Conservation (phyloP, 306 rosid species). For the Aeschynomene evenia region DNA sequence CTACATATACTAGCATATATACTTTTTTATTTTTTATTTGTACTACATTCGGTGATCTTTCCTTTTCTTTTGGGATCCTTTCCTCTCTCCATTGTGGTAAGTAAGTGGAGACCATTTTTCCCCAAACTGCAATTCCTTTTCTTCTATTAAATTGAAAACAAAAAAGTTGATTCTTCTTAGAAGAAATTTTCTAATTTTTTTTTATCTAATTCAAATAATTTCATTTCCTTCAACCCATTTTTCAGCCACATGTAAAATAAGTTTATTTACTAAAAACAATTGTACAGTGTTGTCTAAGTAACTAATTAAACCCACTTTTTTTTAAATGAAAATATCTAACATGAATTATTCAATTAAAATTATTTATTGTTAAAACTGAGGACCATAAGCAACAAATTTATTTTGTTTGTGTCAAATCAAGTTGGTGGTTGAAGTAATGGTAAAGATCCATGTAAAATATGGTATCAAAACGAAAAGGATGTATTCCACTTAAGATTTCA, state of each 20-base stretch:
- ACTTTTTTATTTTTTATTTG: conserved; percentile 12
- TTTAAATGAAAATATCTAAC: too few species aligned
- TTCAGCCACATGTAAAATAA: too few species aligned
- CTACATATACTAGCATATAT: conserved; percentile 23
- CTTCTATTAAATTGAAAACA: neutral
- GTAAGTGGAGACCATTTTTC: neutral
- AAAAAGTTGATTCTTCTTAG: neutral
- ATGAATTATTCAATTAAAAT: too few species aligned
- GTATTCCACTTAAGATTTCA: neutral
- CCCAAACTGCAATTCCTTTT: neutral
- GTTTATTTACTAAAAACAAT: too few species aligned
- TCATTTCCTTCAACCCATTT: too few species aligned
- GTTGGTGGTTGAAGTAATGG: neutral
- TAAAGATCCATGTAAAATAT: too few species aligned
- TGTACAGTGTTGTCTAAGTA: too few species aligned
- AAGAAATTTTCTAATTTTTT: neutral
- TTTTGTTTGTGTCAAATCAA: neutral
- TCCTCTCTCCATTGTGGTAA: neutral
- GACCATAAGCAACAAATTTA: neutral
- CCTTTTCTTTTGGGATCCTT: neutral
- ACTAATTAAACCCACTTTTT: too few species aligned
- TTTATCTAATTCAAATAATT: too few species aligned
- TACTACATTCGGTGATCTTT: conserved; percentile 33
- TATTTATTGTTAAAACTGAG: too few species aligned
- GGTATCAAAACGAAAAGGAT: neutral